Base-by-base conservation (phyloP, 768 basidiomycete species). In the Daedaleopsis nitida region DNA sequence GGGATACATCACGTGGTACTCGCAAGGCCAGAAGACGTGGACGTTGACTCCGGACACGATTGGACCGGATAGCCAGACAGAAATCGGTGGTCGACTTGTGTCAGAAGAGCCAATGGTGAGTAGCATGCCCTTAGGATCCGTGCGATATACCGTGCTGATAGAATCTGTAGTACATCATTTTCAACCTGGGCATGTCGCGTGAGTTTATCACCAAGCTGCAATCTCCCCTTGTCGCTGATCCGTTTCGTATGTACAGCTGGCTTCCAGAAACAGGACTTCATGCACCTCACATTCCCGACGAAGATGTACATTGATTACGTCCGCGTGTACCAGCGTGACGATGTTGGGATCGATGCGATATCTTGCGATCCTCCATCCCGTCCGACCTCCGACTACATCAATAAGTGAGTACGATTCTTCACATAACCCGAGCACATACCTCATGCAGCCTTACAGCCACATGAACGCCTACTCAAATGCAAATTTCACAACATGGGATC, bases 21-120 rank as follows among this genome's bases (percentile, higher is more conserved):
- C 84, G 62, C 78, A 86, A 60, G 88, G 85, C 6, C 63, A 78
- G 42, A 74, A 82, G 68, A 82, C 89, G 0, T 98, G 96, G 94
- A 87, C 80, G 34, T 74, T 91, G 49, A 85, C 83, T 11, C 75
- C 91, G 1, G 79, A 75, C 3, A 77, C 91, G 3, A 74, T 94
- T n/a, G 89, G 85, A 5, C 75, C 94, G 2, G 87, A 95, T 74
- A 23, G 82, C 0, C 69, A 66, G 5, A 77, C 83, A 0, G 63
- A 86, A 57, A 79, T 98, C 52, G 78, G 83, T 38, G 77, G 82
- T 67, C 80, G 96, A 37, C 69, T 95, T 16, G 86, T 86, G 58
- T 80, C 94, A 5, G 92, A 96, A 69, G 97, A 99, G 72, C 96
- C 97, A 2, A 89, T 98, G 94, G 92, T 94, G 66, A 64, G 85